phyloP scores from a whole-genome alignment of 305 asterid genomes.

The Striga hermonthica region DNA sequence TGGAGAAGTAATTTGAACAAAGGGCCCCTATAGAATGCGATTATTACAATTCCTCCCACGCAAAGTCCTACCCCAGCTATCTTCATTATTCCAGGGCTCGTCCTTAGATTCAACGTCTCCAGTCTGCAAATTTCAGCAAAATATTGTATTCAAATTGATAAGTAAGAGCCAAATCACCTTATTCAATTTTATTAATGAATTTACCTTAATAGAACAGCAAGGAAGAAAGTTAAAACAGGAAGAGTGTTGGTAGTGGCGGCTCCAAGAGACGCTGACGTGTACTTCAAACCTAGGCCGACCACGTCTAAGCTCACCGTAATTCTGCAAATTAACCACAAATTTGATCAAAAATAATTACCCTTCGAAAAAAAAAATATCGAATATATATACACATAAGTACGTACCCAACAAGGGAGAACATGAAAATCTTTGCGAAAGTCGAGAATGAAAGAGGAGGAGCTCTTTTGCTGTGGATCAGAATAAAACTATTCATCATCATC shows the following conservation, averaged over 20 bases:
- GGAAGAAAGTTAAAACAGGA: constrained; percentile 80
- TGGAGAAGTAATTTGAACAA: constrained; percentile 52
- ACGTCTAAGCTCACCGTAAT: constrained; percentile 77
- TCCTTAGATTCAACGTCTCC: constrained; percentile 61
- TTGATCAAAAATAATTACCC: too few species aligned
- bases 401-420: constrained; percentile 71
- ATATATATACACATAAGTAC: background rate
- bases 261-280: constrained; percentile 82
- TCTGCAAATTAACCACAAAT: constrained; percentile 41
- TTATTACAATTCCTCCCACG: constrained; percentile 69
- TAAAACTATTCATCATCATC: background rate
- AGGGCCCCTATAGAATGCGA: constrained; percentile 82
- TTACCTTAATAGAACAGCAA: constrained; percentile 78
- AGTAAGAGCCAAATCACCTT: background rate
- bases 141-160: background rate
- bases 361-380: too few species aligned
- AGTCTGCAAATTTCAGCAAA: constrained; percentile 38
- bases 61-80: constrained; percentile 57
- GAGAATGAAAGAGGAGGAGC: constrained; percentile 66
- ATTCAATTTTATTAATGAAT: too few species aligned
- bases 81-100: constrained; percentile 55
- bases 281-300: constrained; percentile 61
- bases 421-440: constrained; percentile 64
- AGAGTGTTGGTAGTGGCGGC: constrained; percentile 85
- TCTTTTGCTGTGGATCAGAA: constrained; percentile 51